Evolutionary conservation across 495 filamentous ascomycete genomes (phyloP), one percentile per base, ranked within the genome.

Genomic region (Immersiella caudata): DNA sequence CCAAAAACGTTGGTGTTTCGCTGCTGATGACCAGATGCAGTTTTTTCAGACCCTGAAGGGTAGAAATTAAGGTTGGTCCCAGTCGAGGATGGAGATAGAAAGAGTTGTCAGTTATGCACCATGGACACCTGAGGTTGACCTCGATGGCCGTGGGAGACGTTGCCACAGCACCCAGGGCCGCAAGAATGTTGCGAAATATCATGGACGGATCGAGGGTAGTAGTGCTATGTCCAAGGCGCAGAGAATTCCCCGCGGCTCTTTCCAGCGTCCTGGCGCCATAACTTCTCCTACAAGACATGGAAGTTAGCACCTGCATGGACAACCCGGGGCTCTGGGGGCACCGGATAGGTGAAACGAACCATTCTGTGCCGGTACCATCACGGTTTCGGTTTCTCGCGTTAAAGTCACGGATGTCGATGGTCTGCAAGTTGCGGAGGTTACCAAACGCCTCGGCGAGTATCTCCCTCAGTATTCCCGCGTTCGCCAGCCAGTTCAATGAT

Each of bases 361-460:
- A 46, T 14, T 46, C 40, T 6, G 40, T 18, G 14, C 40, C 16
- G 40, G 40, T 46, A 2, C 72, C 73, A 24, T 84, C 78, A 20
- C 78, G 74, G n/a, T 33, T 67, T 11, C 76, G 73, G 22, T 25
- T 73, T 8, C 2, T 59, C 0, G 78, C 78, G 67, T 77, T 74
- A 74, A 79, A 86, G 65, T 86, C 81, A 40, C 85, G 81, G 14
- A 88, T 70, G 52, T 82, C 83, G 20, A 86, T 61, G 0, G 72
- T 82, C 33, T 81, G 69, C 12, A 86, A 78, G 63, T 83, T 82
- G 0, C 73, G 67, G 4, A 88, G 75, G 57, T 81, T 80, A 25
- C 69, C 61, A 58, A 88, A 81, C 20, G 84, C 85, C 64, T 84
- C 79, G 4, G 74, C 74, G 5, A 88, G 79, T 78, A 85, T 76